Base-by-base conservation (phyloP, 306 rosid genomes). In the Trifolium dubium region DNA sequence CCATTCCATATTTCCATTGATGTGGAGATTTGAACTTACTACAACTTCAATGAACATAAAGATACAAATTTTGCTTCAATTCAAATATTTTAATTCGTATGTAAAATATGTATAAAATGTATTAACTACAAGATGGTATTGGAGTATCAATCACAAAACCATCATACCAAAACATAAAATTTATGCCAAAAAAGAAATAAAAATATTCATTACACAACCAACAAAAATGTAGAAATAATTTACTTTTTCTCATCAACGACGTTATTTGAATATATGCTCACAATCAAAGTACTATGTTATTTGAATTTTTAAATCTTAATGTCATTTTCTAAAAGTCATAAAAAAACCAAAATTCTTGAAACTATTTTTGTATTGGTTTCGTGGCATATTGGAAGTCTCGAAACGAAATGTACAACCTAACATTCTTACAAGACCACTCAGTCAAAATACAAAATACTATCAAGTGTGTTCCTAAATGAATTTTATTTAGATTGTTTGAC, bases 1-100 rank as follows among this genome's bases (percentile, higher is more conserved):
- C 55, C 77, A 17, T 77, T 77, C 37, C n/a, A n/a, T n/a, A n/a
- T n/a, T n/a, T n/a, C n/a, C 49, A 39, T 61, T 50, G 71, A 70
- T 77, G 46, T 37, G 18, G 8, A 7, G 43, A 28, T 12, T 39
- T 28, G 0, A 32, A 32, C 40, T 14, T 3, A 41, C 18, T 3
- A 41, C 43, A 3, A 58, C 80, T 40, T 35, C 18, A 64, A 28
- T 64, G 13, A 43, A 17, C 18, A 15, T 13, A 47, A 44, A 67
- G 32, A 49, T 18, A 60, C 34, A 49, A 3, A 14, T 8, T 32
- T 43, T 19, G 51, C 12, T 7, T 44, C 14, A 15, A 2, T 64
- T 55, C 8, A 58, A 54, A 12, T 72, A 9, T 58, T 13, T 72
- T 29, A 19, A 5, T 9, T 7, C n/a, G 23, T 50, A 2, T 50